Evolutionary conservation across 2,329 filamentous ascomycete species (phyloP), one percentile per base, ranked within the genome.

Genomic region (Pyrenochaeta sp.): DNA sequence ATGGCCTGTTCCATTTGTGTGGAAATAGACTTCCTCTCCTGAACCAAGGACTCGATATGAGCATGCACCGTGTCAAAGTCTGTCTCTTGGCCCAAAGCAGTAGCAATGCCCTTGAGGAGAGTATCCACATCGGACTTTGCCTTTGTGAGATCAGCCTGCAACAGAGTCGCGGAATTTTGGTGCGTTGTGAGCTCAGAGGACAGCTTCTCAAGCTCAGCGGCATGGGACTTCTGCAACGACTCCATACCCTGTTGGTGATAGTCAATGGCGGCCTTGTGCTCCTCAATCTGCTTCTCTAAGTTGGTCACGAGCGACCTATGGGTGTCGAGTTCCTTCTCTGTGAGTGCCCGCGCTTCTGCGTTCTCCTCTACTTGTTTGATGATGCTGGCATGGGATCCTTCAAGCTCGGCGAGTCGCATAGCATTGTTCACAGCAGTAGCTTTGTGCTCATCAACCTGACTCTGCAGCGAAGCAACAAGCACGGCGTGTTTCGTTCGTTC

Each of bases 391-490:
- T 96, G 89, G 3, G 88, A 85, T 59, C 87, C 78, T 74, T 97
- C 92, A 12, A 97, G 82, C 60, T 90, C 85, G 2, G 87, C 82
- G 27, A 97, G 87, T 65, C 88, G 90, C 33, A 83, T 72, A 11
- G 87, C 81, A 65, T 93, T 91, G 61, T 80, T 83, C 58, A 84
- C 83, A 64, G 96, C 88, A 32, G 90, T 85, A 3, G 83, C 79
- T 77, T 90, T 93, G 77, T 96, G 92, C 69, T 92, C 87, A 45
- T 93, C 87, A 47, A 97, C 88, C 71, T 96, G 89, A 54, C 78
- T 82, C 58, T 90, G 89, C 36, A 97, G 77, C 18, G 78, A 70
- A 48, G 82, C 80, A 10, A 87, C 76, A 18, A 82, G 81, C 32
- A 83, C 80, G 54, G 87, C 80, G 20, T 81, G 78, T 60, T 76